Conservation (phyloP, 129 eudicot species). For the Lactuca saligna region DNA sequence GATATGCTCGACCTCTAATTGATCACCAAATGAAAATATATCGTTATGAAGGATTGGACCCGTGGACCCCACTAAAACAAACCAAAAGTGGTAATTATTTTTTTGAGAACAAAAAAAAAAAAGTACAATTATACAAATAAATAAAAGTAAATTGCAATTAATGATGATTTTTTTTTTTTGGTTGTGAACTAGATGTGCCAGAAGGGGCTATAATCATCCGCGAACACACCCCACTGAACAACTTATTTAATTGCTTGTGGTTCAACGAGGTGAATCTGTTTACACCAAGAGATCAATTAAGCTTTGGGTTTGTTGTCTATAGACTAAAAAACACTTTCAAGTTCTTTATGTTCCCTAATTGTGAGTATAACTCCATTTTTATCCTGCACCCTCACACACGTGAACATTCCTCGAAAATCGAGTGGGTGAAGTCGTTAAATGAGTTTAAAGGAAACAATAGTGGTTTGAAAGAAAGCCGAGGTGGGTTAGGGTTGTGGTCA, state of each 20-base stretch:
- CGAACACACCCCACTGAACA: constrained; percentile 74
- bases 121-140: too few species aligned
- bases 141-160: not conserved
- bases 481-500: constrained; percentile 94
- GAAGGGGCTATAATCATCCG: constrained; percentile 96
- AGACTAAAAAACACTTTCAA: constrained; percentile 64
- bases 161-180: constrained; percentile 12
- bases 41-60: constrained; percentile 80
- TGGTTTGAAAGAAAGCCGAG: constrained; percentile 73
- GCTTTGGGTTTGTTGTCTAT: constrained; percentile 93
- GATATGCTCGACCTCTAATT: constrained; percentile 94
- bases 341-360: constrained; percentile 87
- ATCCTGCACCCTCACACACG: constrained; percentile 84
- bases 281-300: constrained; percentile 95
- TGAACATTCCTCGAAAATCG: constrained; percentile 94
- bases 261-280: constrained; percentile 96
- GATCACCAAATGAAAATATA: constrained; percentile 94
- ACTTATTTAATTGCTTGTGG: constrained; percentile 92
- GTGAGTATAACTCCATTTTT: constrained; percentile 86
- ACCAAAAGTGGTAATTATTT: constrained; percentile 58
- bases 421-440: constrained; percentile 82
- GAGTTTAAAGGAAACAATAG: constrained; percentile 71
- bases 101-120: too few species aligned
- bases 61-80: constrained; percentile 74
- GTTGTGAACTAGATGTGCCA: constrained; percentile 69